These are phyloP conservation scores for Stephania yunnanensis DNA, from an alignment of 164 flowering plant genomes.

Conservation along the genomic window DNA sequence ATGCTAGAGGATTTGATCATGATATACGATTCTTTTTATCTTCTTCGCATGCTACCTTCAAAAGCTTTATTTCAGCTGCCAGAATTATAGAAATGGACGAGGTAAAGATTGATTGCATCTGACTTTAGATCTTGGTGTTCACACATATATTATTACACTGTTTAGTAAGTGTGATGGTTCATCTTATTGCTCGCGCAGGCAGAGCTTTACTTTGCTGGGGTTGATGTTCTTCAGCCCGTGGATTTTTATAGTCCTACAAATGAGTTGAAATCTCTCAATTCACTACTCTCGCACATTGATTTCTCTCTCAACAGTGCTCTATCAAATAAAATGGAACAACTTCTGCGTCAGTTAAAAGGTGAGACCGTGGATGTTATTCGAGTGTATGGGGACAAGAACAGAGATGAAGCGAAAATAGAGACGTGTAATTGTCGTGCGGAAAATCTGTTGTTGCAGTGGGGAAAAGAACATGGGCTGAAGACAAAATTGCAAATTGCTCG, in stretches of 20 bases:
- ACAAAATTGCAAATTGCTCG: conserved; percentile 58
- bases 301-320: conserved; percentile 18
- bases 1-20: conserved; percentile 32
- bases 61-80: conserved; percentile 44
- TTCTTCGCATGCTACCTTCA: conserved; percentile 23
- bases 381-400: conserved; percentile 36
- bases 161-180: neutral
- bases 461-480: conserved; percentile 47
- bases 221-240: conserved; percentile 20
- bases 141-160: neutral
- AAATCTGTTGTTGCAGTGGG: conserved; percentile 53
- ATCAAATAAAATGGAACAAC: conserved; percentile 7
- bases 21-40: conserved; percentile 29
- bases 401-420: conserved; percentile 24
- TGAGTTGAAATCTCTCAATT: conserved; percentile 74
- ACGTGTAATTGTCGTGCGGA: conserved; percentile 37
- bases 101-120: conserved; percentile 30
- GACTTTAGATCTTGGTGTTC: neutral
- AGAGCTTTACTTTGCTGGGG: conserved; percentile 71
- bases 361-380: conserved; percentile 32
- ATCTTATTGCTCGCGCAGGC: conserved; percentile 38
- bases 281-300: conserved; percentile 39
- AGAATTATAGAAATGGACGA: conserved; percentile 64
- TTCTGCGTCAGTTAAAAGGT: conserved; percentile 33
- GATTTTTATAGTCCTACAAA: conserved; percentile 57